Evolutionary conservation across 179 eudicot genomes (phyloP).

Genomic region (Pouteria campechiana): DNA sequence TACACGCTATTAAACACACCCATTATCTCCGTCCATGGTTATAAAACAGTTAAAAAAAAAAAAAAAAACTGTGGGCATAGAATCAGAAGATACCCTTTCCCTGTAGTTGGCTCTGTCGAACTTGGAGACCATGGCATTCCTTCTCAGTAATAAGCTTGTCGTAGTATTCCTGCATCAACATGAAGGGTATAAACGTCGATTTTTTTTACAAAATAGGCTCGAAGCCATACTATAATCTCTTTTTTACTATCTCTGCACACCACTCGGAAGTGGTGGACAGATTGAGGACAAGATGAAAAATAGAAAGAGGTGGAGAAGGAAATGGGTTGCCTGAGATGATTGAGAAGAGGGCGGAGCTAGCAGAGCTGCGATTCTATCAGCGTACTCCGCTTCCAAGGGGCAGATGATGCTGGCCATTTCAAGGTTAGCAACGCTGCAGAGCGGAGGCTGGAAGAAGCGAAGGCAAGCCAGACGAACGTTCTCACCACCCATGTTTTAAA

Average conservation of each 20-base stretch:
- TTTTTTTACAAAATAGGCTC: neutral
- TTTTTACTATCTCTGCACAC: too few species aligned
- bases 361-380: slow-evolving; percentile 44
- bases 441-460: too few species aligned
- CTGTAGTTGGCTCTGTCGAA: slow-evolving; percentile 29
- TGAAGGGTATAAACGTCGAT: neutral
- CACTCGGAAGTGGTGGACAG: neutral
- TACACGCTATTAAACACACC: neutral
- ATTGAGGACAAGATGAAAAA: neutral
- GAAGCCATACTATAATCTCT: neutral
- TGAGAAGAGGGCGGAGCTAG: slow-evolving; percentile 37
- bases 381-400: slow-evolving; percentile 32
- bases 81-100: slow-evolving; percentile 54
- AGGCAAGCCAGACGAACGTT: too few species aligned
- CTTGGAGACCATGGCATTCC: slow-evolving; percentile 32
- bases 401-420: too few species aligned
- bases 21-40: neutral
- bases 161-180: slow-evolving; percentile 50
- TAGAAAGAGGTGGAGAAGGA: neutral
- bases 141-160: slow-evolving; percentile 36
- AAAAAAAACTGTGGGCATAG: neutral
- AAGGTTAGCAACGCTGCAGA: too few species aligned
- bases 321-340: slow-evolving; percentile 27
- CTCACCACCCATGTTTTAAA: too few species aligned
- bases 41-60: too few species aligned